phyloP scores from a whole-genome alignment of 306 rosid species.

The Sicyos baderoa region DNA sequence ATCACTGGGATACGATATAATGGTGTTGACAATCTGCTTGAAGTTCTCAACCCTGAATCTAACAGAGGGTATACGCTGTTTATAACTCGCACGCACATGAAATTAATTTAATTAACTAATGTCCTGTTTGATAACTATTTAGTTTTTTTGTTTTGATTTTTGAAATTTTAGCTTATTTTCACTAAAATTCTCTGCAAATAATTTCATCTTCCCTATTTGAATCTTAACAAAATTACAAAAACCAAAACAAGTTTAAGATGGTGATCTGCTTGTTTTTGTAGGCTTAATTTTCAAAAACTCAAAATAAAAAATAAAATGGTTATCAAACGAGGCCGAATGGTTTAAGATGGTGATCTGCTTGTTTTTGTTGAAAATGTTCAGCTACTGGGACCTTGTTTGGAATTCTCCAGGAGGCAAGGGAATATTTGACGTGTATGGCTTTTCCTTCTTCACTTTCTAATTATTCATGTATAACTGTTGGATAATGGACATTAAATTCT shows the following conservation, averaged over 20 bases:
- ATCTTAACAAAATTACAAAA: too few relatives aligned
- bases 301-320: too few relatives aligned
- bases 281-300: too few relatives aligned
- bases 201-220: too few relatives aligned
- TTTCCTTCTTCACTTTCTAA: conserved; percentile 20
- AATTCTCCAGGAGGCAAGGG: conserved; percentile 81
- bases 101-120: neutral
- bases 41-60: conserved; percentile 64
- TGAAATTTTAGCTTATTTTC: too few relatives aligned
- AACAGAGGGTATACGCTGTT: conserved; percentile 64
- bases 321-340: neutral
- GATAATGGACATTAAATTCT: neutral
- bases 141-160: too few relatives aligned
- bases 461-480: neutral
- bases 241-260: too few relatives aligned
- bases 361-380: conserved; percentile 24
- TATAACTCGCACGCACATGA: neutral
- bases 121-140: too few relatives aligned
- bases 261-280: too few relatives aligned
- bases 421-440: conserved; percentile 75
- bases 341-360: neutral
- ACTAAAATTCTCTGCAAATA: too few relatives aligned
- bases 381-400: conserved; percentile 99
- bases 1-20: conserved; percentile 67
- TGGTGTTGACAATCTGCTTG: conserved; percentile 79